Evolutionary conservation across 768 basidiomycete species (phyloP).

Genomic region (Hysterangium stoloniferum): DNA sequence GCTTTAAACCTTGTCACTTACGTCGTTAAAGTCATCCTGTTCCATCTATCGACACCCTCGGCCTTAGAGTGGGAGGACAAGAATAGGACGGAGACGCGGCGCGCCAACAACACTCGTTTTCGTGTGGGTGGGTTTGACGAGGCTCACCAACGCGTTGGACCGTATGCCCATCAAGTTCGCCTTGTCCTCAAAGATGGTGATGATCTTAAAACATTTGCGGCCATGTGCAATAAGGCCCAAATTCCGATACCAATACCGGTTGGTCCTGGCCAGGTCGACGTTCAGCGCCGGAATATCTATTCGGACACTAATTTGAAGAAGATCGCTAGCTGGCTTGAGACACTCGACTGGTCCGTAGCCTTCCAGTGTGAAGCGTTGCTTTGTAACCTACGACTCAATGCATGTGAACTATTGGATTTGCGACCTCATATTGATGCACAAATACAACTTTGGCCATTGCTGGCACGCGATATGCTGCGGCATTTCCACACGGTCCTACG

Average conservation of each 20-base stretch:
- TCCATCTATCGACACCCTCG: slow-evolving; percentile 60
- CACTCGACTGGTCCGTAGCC: slow-evolving; percentile 55
- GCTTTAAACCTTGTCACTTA: neutral
- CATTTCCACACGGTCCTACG: slow-evolving; percentile 44
- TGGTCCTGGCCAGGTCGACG: slow-evolving; percentile 36
- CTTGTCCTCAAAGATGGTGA: slow-evolving; percentile 49
- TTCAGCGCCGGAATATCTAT: slow-evolving; percentile 45
- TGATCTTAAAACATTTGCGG: slow-evolving; percentile 40
- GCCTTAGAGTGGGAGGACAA: slow-evolving; percentile 53
- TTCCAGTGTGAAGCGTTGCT: slow-evolving; percentile 74
- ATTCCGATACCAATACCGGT: slow-evolving; percentile 28
- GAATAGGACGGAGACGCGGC: slow-evolving; percentile 42
- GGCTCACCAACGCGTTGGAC: slow-evolving; percentile 52
- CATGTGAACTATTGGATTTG: slow-evolving; percentile 45
- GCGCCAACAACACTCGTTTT: slow-evolving; percentile 40
- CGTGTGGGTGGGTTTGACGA: slow-evolving; percentile 51
- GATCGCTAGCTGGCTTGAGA: slow-evolving; percentile 36
- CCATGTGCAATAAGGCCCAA: slow-evolving; percentile 44
- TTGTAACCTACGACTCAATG: slow-evolving; percentile 53
- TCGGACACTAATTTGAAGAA: slow-evolving; percentile 35
- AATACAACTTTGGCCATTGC: slow-evolving; percentile 21
- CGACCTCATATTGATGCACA: slow-evolving; percentile 37
- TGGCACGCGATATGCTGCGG: slow-evolving; percentile 44
- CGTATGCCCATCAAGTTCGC: slow-evolving; percentile 67
- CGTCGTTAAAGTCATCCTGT: slow-evolving; percentile 63